Conservation (phyloP, 176 grass and related monocot genomes). For the Cenchrus fungigraminus region DNA sequence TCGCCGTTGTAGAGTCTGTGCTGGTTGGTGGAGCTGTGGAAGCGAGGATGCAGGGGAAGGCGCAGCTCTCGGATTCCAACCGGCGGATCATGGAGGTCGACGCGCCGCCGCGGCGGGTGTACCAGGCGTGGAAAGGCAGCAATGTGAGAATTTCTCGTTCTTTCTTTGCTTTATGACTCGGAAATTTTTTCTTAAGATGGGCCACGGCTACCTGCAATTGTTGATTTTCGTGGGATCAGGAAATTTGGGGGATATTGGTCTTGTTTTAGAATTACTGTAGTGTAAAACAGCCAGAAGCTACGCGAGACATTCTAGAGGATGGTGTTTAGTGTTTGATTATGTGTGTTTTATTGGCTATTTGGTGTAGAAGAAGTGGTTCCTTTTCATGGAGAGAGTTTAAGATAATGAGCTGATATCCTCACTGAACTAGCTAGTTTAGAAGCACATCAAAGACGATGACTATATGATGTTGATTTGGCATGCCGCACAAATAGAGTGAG, state of each 20-base stretch:
- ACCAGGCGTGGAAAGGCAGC: constrained; percentile 83
- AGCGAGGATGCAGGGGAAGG: constrained; percentile 60
- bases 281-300: background rate
- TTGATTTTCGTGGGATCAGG: too few species aligned
- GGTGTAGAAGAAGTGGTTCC: background rate
- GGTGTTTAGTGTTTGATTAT: background rate
- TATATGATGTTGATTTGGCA: background rate
- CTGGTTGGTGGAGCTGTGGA: constrained; percentile 18
- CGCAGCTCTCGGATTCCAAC: constrained; percentile 65
- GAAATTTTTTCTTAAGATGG: background rate
- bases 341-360: background rate
- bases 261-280: background rate
- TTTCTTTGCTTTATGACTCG: constrained; percentile 29
- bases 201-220: too few species aligned
- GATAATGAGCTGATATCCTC: background rate
- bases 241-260: background rate
- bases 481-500: background rate
- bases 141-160: constrained; percentile 51
- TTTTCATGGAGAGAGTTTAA: background rate
- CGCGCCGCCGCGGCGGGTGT: constrained; percentile 49
- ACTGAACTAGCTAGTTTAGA: background rate
- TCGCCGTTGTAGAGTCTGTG: background rate
- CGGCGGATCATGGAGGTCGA: constrained; percentile 61
- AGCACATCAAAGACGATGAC: background rate
- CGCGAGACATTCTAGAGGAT: background rate